Percentiles rank a stretch among this genome's conserved stretches.
Conservation (phyloP, 2,329 filamentous ascomycete species). For the Colletotrichum viniferum region DNA sequence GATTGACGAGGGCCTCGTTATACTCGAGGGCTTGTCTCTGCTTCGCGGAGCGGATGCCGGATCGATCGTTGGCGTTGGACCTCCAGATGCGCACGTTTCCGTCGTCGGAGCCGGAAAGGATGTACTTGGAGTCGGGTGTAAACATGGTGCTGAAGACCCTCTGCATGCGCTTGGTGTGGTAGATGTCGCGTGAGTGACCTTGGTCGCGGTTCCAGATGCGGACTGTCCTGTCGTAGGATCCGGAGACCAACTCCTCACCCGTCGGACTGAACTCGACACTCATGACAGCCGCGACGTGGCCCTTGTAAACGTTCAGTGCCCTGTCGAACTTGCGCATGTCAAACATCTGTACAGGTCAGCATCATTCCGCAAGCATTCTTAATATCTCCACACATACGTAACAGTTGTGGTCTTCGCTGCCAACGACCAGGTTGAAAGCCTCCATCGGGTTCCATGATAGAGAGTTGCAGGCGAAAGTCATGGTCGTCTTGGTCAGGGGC, state of each 20-base stretch:
- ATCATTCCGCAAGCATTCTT: not conserved
- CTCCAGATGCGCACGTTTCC: slow-evolving; percentile 90
- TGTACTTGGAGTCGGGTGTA: slow-evolving; percentile 87
- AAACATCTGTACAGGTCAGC: slow-evolving; percentile 58
- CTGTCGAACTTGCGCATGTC: slow-evolving; percentile 92
- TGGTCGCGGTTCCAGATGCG: slow-evolving; percentile 81
- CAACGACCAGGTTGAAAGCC: slow-evolving; percentile 91
- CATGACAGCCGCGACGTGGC: slow-evolving; percentile 91
- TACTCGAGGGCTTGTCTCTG: slow-evolving; percentile 92
- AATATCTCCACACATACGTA: slow-evolving; percentile 32
- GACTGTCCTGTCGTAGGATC: slow-evolving; percentile 84
- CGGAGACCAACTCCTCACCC: slow-evolving; percentile 89
- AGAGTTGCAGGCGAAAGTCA: slow-evolving; percentile 83
- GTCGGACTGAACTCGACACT: slow-evolving; percentile 95
- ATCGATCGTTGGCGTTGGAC: slow-evolving; percentile 80
- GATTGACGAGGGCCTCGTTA: slow-evolving; percentile 80
- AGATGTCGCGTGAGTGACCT: slow-evolving; percentile 89
- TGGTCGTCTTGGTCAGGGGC: slow-evolving; percentile 79
- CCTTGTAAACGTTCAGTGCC: slow-evolving; percentile 87
- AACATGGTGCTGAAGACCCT: slow-evolving; percentile 85
- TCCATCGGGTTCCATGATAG: slow-evolving; percentile 97
- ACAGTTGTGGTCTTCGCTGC: slow-evolving; percentile 92
- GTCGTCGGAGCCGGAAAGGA: slow-evolving; percentile 91
- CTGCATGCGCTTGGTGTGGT: slow-evolving; percentile 98
- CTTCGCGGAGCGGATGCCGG: slow-evolving; percentile 82